A percentile compares a stretch with the other conserved stretches of the same genome.
Evolutionary conservation across 2,329 filamentous ascomycete species (phyloP).

Genomic region (Colletotrichum sp.): DNA sequence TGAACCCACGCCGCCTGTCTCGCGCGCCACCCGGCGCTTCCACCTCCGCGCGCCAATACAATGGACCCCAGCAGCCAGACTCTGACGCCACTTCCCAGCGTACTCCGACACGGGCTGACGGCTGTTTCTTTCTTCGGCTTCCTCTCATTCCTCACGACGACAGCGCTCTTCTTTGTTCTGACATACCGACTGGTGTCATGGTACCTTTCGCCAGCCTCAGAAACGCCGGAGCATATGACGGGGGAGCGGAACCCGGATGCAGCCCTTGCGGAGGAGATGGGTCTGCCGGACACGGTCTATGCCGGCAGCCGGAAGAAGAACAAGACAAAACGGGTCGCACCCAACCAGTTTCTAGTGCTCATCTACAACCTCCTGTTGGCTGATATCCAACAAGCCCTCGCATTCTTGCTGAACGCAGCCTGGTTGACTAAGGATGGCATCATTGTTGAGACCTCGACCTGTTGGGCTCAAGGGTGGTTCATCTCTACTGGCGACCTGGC

Average conservation of each 20-base stretch:
- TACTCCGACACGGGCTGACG: slow-evolving; percentile 38
- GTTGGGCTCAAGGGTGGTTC: slow-evolving; percentile 61
- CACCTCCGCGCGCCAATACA: not conserved
- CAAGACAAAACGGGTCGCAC: slow-evolving; percentile 20
- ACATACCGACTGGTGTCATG: slow-evolving; percentile 39
- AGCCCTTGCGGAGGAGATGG: slow-evolving; percentile 20
- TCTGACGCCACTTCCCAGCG: slow-evolving; percentile 36
- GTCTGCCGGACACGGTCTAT: slow-evolving; percentile 28
- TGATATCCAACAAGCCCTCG: slow-evolving; percentile 61
- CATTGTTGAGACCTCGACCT: slow-evolving; percentile 50
- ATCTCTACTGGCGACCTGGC: slow-evolving; percentile 62
- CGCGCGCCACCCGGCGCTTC: not conserved
- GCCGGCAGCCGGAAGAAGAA: slow-evolving; percentile 22
- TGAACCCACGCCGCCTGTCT: not conserved
- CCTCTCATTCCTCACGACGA: slow-evolving; percentile 38
- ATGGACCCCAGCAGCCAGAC: slow-evolving; percentile 24
- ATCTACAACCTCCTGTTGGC: slow-evolving; percentile 65
- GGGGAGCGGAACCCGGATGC: slow-evolving; percentile 34
- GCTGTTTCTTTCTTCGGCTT: slow-evolving; percentile 40
- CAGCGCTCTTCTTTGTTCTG: slow-evolving; percentile 36
- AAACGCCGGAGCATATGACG: slow-evolving; percentile 31
- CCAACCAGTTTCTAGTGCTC: slow-evolving; percentile 63
- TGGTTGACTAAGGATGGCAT: slow-evolving; percentile 55
- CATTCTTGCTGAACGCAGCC: slow-evolving; percentile 60
- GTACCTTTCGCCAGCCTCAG: slow-evolving; percentile 28